These are phyloP conservation scores for Elymus sibiricus DNA, from an alignment of 176 grass and related monocot genomes.

Conservation along the genomic window DNA sequence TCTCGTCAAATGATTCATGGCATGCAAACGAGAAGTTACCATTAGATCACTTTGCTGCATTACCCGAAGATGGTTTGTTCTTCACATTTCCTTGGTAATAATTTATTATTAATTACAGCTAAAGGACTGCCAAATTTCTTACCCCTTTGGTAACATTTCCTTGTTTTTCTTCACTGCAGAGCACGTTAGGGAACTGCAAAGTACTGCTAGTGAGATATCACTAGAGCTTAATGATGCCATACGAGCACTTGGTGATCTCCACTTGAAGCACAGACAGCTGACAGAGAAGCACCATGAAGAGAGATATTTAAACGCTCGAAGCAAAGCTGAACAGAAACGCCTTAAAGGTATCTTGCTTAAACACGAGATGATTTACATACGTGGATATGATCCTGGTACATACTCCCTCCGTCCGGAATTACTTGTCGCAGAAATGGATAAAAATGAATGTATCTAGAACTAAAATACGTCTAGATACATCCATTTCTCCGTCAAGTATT, in stretches of 20 bases:
- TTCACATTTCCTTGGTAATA: constrained; percentile 32
- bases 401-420: no score
- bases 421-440: no score
- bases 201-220: constrained; percentile 30
- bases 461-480: no score
- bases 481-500: no score
- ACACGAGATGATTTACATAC: background rate
- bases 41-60: constrained; percentile 22
- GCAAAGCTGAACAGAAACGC: constrained; percentile 66
- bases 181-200: constrained; percentile 25
- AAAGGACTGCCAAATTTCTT: background rate
- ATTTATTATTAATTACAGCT: constrained; percentile 16
- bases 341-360: constrained; percentile 65
- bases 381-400: background rate
- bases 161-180: constrained; percentile 49
- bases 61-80: constrained; percentile 58
- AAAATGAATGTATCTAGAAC: no score
- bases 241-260: constrained; percentile 51
- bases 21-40: constrained; percentile 38
- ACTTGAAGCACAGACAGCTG: constrained; percentile 70
- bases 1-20: constrained; percentile 45
- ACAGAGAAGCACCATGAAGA: constrained; percentile 49
- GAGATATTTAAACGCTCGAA: constrained; percentile 44
- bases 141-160: background rate
- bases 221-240: constrained; percentile 53